Evolutionary conservation across 73 alveolate species (phyloP).

Genomic region (Paramecium pentaurelia): DNA sequence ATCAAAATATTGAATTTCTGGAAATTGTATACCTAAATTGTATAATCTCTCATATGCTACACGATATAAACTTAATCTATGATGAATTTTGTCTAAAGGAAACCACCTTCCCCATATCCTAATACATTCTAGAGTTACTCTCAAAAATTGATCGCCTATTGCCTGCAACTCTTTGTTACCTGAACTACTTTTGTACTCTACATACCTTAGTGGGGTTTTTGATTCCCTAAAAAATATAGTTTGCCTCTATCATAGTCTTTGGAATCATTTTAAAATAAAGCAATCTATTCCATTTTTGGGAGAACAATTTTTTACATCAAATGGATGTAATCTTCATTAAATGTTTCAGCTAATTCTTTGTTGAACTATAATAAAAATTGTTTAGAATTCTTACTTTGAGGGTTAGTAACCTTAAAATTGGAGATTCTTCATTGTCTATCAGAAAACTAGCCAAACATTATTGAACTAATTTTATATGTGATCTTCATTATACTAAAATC

Average conservation of each 20-base stretch:
- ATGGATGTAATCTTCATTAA: constrained; percentile 28
- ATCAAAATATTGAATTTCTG: not conserved
- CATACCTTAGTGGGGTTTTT: not conserved
- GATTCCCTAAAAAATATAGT: not conserved
- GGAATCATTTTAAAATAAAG: not conserved
- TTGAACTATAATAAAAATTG: not conserved
- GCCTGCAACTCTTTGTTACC: constrained; percentile 41
- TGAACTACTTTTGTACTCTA: not conserved
- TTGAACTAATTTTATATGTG: not conserved
- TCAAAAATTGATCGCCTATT: not conserved
- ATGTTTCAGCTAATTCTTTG: constrained; percentile 28
- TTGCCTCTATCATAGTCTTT: constrained; percentile 27
- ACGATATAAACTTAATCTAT: not conserved
- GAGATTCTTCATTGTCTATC: not conserved
- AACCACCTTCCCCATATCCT: constrained; percentile 41
- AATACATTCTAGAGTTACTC: constrained; percentile 27
- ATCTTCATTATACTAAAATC: not conserved
- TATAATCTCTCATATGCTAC: not conserved
- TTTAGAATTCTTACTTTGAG: not conserved
- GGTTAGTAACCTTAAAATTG: not conserved
- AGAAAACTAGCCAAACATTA: not conserved
- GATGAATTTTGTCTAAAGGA: constrained; percentile 1
- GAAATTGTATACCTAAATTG: not conserved
- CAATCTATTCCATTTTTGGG: constrained; percentile 26
- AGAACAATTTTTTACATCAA: constrained; percentile 1